A percentile compares a stretch with the other conserved stretches of the same genome.
Conservation (phyloP, 176 grass and related monocot species). For the Olyra latifolia region DNA sequence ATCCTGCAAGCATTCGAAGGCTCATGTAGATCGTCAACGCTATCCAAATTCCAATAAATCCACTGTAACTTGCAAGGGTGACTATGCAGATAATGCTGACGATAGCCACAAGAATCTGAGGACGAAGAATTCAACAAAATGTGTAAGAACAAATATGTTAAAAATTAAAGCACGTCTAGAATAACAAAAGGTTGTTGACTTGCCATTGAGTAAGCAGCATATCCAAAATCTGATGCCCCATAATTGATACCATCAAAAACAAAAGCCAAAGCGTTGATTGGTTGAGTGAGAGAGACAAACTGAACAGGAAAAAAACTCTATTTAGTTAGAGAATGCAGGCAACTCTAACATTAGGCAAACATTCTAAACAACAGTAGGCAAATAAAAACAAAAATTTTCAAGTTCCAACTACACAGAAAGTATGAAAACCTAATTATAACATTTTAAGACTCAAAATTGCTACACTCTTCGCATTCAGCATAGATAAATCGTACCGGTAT, state of each 20-base stretch:
- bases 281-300: slow-evolving; percentile 83
- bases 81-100: slow-evolving; percentile 64
- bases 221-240: slow-evolving; percentile 84
- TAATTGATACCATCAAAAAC: slow-evolving; percentile 97
- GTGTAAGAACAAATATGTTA: background rate
- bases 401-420: background rate
- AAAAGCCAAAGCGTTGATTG: slow-evolving; percentile 82
- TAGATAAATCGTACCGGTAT: slow-evolving; percentile 59
- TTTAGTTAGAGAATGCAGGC: background rate
- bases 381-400: background rate
- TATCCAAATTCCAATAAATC: slow-evolving; percentile 88
- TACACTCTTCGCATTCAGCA: background rate
- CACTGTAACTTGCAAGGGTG: slow-evolving; percentile 43
- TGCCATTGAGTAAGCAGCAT: slow-evolving; percentile 91
- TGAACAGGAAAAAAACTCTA: slow-evolving; percentile 23
- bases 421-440: background rate
- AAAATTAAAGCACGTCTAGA: background rate
- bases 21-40: slow-evolving; percentile 82
- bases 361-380: background rate
- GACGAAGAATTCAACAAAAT: background rate
- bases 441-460: slow-evolving; percentile 7
- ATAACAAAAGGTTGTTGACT: slow-evolving; percentile 8
- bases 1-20: slow-evolving; percentile 72
- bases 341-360: background rate
- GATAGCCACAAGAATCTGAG: slow-evolving; percentile 70